Base-by-base conservation (phyloP, 2,329 filamentous ascomycete species). In the Biscogniauxia marginata region DNA sequence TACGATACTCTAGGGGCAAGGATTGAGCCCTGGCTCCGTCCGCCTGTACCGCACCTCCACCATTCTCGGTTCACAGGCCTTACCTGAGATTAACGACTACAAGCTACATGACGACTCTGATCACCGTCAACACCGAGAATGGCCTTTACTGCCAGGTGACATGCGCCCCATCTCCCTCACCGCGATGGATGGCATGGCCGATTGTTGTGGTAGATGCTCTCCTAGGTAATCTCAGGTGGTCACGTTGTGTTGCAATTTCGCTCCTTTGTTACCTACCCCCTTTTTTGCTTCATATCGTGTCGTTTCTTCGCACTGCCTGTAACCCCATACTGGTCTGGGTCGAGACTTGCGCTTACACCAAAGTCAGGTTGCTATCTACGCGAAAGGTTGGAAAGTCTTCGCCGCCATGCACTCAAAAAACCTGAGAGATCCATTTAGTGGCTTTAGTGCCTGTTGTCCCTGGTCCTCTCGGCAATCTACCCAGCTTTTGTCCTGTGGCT, bases 381-480 rank as follows among this genome's bases (percentile, higher is more conserved):
- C 30, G 20, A 18, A 22, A n/a, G 46, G n/a, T 52, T 54, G 25
- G 49, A 55, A 54, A 23, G 46, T 24, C 23, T 24, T 49, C 23
- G 21, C 24, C 21, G 46, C 13, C 21, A n/a, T 24, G 55, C 56
- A 45, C 9, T 39, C 30, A 39, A 25, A 24, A 46, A 43, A 39
- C 25, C 39, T 19, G 45, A 50, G 55, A 50, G 43, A 46, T 46
- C 55, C 61, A 48, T 58, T 59, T 61, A 62, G 57, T 57, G 64
- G 59, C 55, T 62, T 59, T 63, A 69, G 58, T 62, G 62, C 60
- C 63, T 52, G 59, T 57, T 63, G 65, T 58, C 61, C 63, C 65
- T 63, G 59, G 63, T 59, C 58, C 64, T 58, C 60, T 65, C 69
- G 68, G 68, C 68, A 70, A 71, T 71, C 67, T 70, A 61, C 63